Percentiles rank a stretch among this genome's conserved stretches.
These are phyloP conservation scores for Phialocephala sp. DNA, from an alignment of 2,329 filamentous ascomycete species.

Conservation along the genomic window DNA sequence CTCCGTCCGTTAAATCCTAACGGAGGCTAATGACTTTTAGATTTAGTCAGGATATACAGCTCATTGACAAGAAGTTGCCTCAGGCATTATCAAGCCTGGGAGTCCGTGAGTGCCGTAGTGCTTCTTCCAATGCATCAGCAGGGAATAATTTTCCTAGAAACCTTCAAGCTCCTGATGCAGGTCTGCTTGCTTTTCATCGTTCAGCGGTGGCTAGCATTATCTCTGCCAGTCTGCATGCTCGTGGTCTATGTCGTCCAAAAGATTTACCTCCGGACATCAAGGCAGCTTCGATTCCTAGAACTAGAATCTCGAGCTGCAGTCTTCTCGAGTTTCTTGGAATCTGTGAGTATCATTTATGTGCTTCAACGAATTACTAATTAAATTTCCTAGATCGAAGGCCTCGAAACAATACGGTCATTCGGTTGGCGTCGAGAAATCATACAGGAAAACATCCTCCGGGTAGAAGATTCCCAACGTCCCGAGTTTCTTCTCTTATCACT, in stretches of 20 bases:
- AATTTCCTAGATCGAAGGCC: conserved; percentile 43
- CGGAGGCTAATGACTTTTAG: conserved; percentile 22
- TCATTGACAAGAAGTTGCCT: conserved; percentile 39
- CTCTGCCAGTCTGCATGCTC: conserved; percentile 47
- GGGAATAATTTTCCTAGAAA: conserved; percentile 26
- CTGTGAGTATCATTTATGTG: conserved; percentile 32
- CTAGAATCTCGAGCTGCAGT: conserved; percentile 50
- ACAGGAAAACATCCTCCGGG: conserved; percentile 50
- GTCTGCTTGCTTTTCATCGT: conserved; percentile 54
- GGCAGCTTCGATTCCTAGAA: conserved; percentile 53
- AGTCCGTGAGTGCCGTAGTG: conserved; percentile 11
- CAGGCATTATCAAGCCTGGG: conserved; percentile 4
- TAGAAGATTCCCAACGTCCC: conserved; percentile 60
- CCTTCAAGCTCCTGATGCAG: conserved; percentile 47
- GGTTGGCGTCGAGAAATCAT: conserved; percentile 48
- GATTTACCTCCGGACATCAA: conserved; percentile 52
- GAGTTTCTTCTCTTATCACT: conserved; percentile 61
- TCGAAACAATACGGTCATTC: conserved; percentile 51
- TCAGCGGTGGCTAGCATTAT: conserved; percentile 53
- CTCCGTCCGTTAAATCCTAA: neutral
- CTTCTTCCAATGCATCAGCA: conserved; percentile 36
- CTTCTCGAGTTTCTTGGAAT: conserved; percentile 51
- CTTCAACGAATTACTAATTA: neutral
- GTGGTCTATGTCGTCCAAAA: conserved; percentile 44
- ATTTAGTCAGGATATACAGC: conserved; percentile 36